Evolutionary conservation across 1,139 yeast genomes (phyloP), one percentile per base, ranked within the genome.

Genomic region (Blastobotrys illinoisensis): DNA sequence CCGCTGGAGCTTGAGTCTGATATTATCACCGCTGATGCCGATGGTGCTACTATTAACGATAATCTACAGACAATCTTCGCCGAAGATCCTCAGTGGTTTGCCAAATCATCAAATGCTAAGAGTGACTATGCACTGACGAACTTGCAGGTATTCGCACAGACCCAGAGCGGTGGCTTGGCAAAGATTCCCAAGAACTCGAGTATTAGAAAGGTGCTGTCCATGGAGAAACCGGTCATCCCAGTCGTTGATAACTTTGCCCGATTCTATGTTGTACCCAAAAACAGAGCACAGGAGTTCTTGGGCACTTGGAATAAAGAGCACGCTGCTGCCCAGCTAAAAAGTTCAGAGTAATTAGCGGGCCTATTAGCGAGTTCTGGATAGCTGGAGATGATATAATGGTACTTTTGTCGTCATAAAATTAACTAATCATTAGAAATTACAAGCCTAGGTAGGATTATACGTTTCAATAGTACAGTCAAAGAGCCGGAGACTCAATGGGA

Each of bases 1-100:
- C 98, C 98, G 13, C 80, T 93, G 3, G 83, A 82, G 7, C 87
- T 86, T 67, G 95, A 88, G 67, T 88, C 91, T 61, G 97, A 91
- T 68, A 84, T 84, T 62, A 74, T 91, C 44, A 88, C 85, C 5
- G 85, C 84, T 58, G 79, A 65, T 52, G 85, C 85, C 57, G 78
- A 87, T 13, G 80, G 93, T 57, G 95, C 88, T 65, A 80, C 93
- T 0, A 82, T 73, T 5, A 59, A 58, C 5, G 69, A 65, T 7
- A 60, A 65, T 32, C 53, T 74, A 1, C 60, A 60, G 73, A 63
- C 67, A 79, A 63, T 80, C 79, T 45, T 77, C 81, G 72, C 85
- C 52, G 76, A 89, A 62, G 89, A 93, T 1, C 79, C 79, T 9
- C 81, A 80, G 51, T 90, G 90, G 86, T 88, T 85, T 66, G 78